Base-by-base conservation (phyloP, 192 early-diverging fungal species). In the Geosiphon pyriformis region DNA sequence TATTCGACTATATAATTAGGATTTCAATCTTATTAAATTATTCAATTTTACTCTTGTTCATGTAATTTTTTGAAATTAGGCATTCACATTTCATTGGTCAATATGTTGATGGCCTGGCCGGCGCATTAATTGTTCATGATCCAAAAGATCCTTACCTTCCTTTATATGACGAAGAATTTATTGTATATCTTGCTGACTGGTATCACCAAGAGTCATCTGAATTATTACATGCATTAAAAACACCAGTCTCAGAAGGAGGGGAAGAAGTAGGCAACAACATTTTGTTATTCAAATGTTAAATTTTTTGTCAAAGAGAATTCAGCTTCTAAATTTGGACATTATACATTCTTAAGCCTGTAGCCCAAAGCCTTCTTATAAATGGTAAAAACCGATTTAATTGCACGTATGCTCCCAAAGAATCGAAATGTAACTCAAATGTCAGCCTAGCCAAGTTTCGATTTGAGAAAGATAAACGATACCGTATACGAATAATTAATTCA, bases 81-180 rank as follows among this genome's bases (percentile, higher is more conserved):
- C 91, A 93, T 67, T 74, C 83, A 48, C 91, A 93, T 69, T 81
- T 67, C 65, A 70, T 70, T 33, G 81, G 78, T 10, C 88, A 92
- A 73, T 94, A 94, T 73, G 85, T 90, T 42, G 91, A 94, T 61
- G 92, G 91, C 37, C 75, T 92, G 53, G 81, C 87, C 32, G 79
- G 82, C 2, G 83, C 92, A 4, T 58, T 94, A 12, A 84, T 92
- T 42, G 72, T 94, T 29, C 76, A 90, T 59, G 77, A 85, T 66
- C 80, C 77, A 31, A 64, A 75, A 23, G 80, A 81, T 54, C 80
- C 83, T 37, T 76, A 87, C 70, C 25, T 15, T 27, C 2, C 20
- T 1, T 30, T 71, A 37, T 90, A 90, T 63, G 92, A 92, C 48
- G 84, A 83, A 56, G 92, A 93, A 17, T 65, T 83, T 52, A 71